Evolutionary conservation across 1,284 basidiomycete genomes (phyloP), one percentile per base, ranked within the genome.

Genomic region (Cryptococcus sp.): DNA sequence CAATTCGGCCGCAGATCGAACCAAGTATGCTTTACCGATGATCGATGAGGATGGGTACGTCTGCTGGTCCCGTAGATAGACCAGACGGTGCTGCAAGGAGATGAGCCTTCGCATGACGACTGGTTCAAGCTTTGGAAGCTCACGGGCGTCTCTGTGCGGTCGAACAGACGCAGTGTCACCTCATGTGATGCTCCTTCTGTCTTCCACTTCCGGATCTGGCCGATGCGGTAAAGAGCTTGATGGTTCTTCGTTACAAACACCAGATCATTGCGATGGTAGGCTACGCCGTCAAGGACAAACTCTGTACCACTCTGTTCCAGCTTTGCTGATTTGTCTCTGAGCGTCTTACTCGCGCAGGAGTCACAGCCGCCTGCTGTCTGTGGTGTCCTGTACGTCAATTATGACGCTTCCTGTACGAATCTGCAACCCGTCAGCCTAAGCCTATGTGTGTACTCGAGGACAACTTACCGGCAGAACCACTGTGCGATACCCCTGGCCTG

Each of bases 181-280:
- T 20, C n/a, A 11, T 35, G 22, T 25, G 23, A 7, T 35, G 22
- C 10, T 7, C n/a, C 23, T 23, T 27, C 27, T 41, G 27, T 51
- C 38, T 20, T 40, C 42, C 41, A 38, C 1, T 5, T 22, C 13
- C 23, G 17, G 35, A 70, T 30, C 30, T 65, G 55, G 3, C 65
- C 69, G 6, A 66, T 53, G 2, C 25, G 27, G 58, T 62, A 68
- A 2, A 59, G 22, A 13, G 50, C 20, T 1, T 66, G 65, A 6
- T 57, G 52, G 5, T 42, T n/a, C 16, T 22, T 20, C 16, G 52
- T n/a, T 19, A 71, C 22, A 23, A 63, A 62, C 20, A 67, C 61
- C 19, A 62, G 55, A 49, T 73, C 68, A 46, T 55, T 35, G 3
- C 35, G 3, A 35, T 71, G 71, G 27, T 56, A 63, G 4, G 5